Base-by-base conservation (phyloP, 805 yeast species). In the Candida caryicola region DNA sequence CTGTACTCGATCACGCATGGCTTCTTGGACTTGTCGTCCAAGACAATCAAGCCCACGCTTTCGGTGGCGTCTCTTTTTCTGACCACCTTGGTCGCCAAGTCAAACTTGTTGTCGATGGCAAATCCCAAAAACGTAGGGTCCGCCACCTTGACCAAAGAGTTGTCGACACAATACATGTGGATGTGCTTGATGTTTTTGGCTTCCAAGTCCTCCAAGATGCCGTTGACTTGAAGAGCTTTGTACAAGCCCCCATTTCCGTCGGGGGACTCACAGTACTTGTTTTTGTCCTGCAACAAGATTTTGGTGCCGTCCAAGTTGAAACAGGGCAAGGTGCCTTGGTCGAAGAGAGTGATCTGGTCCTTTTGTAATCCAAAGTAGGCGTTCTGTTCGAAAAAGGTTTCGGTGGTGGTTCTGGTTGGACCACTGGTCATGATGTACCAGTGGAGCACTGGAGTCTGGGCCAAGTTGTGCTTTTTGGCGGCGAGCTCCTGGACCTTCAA, bases 181-280 rank as follows among this genome's bases (percentile, higher is more conserved):
- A 93, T 74, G 58, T 93, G 98, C 60, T 86, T 79, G 46, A 91
- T 78, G 4, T 88, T 89, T 40, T 79, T 80, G 5, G 50, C 43
- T 19, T 64, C 54, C 57, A 93, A 77, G 58, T 91, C 96, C 5
- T 76, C 74, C 23, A 93, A 54, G 14, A 90, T 67, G 2, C 77
- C 75, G 47, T 82, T 76, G 30, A 74, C 74, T 50, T 67, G 64
- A 28, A 93, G 71, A 1, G 96, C 98, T 54, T 79, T 82, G 67
- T 93, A 93, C 35, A 93, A 70, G 2, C 99, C 99, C 41, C 99
- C 99, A 59, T 93, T 93, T 1, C 99, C 99, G 62, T 93, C 98
- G 1, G 99, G 99, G 5, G 96, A 85, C 52, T 85, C 84, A 18
- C 89, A 82, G 27, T 87, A 72, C 17, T 71, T 62, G 29, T 64